Base-by-base conservation (phyloP, 2,329 filamentous ascomycete genomes). In the Macrophomina tecta region DNA sequence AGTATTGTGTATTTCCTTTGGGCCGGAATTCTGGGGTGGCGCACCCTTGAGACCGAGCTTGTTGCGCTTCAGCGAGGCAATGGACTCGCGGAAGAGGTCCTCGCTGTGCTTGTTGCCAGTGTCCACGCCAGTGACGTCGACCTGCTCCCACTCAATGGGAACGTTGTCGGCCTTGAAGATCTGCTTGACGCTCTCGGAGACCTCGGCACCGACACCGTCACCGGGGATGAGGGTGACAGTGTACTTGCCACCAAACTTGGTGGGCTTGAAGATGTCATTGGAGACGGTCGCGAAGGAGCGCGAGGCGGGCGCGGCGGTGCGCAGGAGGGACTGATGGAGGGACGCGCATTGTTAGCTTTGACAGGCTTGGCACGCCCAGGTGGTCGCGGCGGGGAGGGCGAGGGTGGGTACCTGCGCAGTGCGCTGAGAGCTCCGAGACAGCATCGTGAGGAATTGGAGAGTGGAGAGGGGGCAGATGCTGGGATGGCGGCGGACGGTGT, bases 151-250 rank as follows among this genome's bases (percentile, higher is more conserved):
- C 83, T 97, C 93, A 76, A 99, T 90, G 77, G 95, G 95, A 64
- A 97, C 94, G 80, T 97, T 98, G 86, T 98, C 94, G 80, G 94
- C 94, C 89, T 97, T 98, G 90, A 98, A 98, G 82, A 99, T 91
- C 73, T 94, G 96, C 90, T 97, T 97, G 81, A 99, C 94, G 70
- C 93, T 95, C 84, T 98, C 94, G 76, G 94, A 93, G 69, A 98
- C 94, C 85, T 99, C 95, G 81, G 93, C 92, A 82, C 95, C 95
- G 80, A 99, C 97, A 86, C 95, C 95, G 77, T 99, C 95, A 84
- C 88, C 95, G 81, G 95, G 95, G 80, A 99, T 98, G 78, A 99
- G 87, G 71, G 94, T 97, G 75, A 97, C 94, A 45, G 95, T 99
- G 88, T 98, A 99, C 86, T 98, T 99, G 85, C 94, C 93, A 81